Evolutionary conservation across 208 protist genomes (phyloP).

Genomic region (Acanthamoeba healyi): DNA sequence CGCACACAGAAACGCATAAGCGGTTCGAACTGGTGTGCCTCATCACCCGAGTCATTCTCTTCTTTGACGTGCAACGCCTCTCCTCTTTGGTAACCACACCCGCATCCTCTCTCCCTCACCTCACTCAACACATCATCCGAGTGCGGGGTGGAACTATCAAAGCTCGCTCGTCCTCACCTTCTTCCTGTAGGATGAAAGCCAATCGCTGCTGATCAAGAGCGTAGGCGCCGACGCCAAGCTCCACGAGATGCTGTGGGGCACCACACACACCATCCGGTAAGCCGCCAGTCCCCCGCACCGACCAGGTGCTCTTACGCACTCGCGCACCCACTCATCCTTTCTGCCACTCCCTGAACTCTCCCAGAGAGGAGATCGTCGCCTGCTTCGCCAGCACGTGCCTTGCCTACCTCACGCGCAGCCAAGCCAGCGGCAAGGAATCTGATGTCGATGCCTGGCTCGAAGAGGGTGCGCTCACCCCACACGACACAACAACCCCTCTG

Average conservation of each 20-base stretch:
- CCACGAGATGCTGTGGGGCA: not conserved
- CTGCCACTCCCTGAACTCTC: not conserved
- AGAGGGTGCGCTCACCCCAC: conserved; percentile 13
- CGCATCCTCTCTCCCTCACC: too few relatives aligned
- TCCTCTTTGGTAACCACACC: not conserved
- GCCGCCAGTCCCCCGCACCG: not conserved
- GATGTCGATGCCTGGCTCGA: conserved; percentile 25
- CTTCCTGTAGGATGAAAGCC: conserved; percentile 28
- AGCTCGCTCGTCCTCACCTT: too few relatives aligned
- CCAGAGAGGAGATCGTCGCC: conserved; percentile 11
- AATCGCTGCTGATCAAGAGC: conserved; percentile 4
- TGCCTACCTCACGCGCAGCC: not conserved
- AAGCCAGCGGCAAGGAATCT: not conserved
- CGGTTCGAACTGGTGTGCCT: conserved; percentile 47
- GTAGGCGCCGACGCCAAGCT: not conserved
- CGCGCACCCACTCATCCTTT: not conserved
- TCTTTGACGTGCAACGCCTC: conserved; percentile 33
- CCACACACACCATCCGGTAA: not conserved
- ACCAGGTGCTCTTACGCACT: too few relatives aligned
- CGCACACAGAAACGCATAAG: conserved; percentile 67
- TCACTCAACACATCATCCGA: too few relatives aligned
- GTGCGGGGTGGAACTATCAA: too few relatives aligned
- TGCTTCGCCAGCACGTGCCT: not conserved
- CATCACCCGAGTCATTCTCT: not conserved
- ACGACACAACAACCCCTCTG: too few relatives aligned